Evolutionary conservation across 352 stramenopile genomes (phyloP).

Genomic region (Blastocystis sp.): DNA sequence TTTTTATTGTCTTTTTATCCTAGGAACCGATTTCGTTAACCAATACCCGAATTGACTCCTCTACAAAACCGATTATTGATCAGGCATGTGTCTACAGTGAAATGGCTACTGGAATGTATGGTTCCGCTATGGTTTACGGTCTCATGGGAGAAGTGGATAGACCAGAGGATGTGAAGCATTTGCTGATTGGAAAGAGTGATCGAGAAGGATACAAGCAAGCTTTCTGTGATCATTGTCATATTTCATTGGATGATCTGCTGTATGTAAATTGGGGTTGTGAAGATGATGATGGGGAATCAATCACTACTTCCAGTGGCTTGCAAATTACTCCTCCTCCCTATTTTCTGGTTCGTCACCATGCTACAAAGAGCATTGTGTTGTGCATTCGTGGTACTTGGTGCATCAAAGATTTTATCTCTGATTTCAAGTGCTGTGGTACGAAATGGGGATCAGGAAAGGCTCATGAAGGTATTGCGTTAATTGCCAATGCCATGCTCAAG

Average conservation of each 20-base stretch:
- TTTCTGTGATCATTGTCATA: not conserved
- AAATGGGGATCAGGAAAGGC: conserved; percentile 44
- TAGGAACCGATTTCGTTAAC: not conserved
- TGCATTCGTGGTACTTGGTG: not conserved
- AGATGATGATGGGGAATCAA: not conserved
- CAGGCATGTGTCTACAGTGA: conserved; percentile 26
- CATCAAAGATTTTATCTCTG: conserved; percentile 3
- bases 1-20: not conserved
- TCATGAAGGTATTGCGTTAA: conserved; percentile 26
- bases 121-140: conserved; percentile 32
- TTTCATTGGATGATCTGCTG: not conserved
- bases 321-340: not conserved
- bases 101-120: conserved; percentile 53
- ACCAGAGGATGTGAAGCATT: not conserved
- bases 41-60: not conserved
- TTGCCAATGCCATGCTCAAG: conserved; percentile 11
- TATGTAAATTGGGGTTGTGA: conserved; percentile 19
- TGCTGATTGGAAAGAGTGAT: not conserved
- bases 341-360: conserved; percentile 7
- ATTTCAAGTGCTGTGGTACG: not conserved
- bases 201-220: conserved; percentile 24
- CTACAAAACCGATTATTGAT: not conserved
- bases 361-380: conserved; percentile 28
- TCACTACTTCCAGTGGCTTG: not conserved
- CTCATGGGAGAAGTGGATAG: conserved; percentile 39